phyloP scores from a whole-genome alignment of 2,329 filamentous ascomycete genomes.

The Penicillium brasilianum region DNA sequence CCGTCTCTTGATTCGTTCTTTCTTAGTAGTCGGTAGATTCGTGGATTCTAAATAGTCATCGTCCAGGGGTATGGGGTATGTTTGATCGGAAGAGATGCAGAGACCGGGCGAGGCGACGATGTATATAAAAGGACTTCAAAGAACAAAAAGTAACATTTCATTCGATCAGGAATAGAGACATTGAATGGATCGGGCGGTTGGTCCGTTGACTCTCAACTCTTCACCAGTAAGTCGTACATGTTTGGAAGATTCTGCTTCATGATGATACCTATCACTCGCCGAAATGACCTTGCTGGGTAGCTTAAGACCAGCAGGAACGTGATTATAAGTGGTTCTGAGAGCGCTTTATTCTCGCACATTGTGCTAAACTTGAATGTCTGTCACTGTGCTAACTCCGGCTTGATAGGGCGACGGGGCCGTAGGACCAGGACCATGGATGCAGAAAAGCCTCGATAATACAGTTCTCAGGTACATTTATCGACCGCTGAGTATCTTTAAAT shows the following conservation, averaged over 20 bases:
- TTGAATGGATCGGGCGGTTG: background rate
- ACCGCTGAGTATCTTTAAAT: background rate
- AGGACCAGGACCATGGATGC: background rate
- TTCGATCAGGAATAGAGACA: background rate
- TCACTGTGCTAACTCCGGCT: background rate
- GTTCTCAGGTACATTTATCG: background rate
- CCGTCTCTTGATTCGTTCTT: background rate
- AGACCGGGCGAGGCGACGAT: background rate
- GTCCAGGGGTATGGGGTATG: background rate
- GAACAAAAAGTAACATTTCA: background rate
- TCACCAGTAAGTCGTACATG: background rate
- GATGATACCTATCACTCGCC: slow-evolving; percentile 25
- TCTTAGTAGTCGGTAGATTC: too few relatives aligned
- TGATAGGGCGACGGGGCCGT: too few relatives aligned
- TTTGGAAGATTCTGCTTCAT: slow-evolving; percentile 1
- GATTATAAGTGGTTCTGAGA: slow-evolving; percentile 11
- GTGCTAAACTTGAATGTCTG: background rate
- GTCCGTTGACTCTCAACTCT: too few relatives aligned
- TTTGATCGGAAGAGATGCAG: background rate
- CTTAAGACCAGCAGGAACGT: slow-evolving; percentile 13
- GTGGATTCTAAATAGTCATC: background rate
- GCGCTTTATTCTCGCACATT: background rate
- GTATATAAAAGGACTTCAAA: background rate
- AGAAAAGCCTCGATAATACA: background rate
- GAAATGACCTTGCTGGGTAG: slow-evolving; percentile 17